Percentiles rank a stretch among this genome's conserved stretches.
Evolutionary conservation across 1,284 basidiomycete species (phyloP).

Genomic region (Puccinia triticina): DNA sequence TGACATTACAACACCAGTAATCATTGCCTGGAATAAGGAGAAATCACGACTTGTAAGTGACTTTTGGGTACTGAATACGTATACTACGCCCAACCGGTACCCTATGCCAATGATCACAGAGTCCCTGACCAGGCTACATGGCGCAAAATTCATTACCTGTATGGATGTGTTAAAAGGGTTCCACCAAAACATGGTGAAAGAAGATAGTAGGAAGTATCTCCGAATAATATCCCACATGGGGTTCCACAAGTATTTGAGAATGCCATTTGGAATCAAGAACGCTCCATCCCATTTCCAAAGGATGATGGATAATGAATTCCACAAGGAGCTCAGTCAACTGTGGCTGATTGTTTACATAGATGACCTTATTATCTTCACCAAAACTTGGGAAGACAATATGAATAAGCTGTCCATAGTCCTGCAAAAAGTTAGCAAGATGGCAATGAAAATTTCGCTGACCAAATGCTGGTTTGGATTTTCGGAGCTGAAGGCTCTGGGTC

Average conservation of each 20-base stretch:
- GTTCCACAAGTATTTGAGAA: not conserved
- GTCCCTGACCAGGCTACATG: not conserved
- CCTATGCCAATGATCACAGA: no score
- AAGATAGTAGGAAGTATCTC: not conserved
- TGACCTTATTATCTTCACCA: not conserved
- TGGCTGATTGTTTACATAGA: not conserved
- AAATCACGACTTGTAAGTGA: no score
- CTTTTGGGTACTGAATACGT: no score
- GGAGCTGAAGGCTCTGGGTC: slow-evolving; percentile 22
- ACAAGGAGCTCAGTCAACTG: not conserved
- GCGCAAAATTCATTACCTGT: not conserved
- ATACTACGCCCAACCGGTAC: no score
- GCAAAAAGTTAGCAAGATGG: not conserved
- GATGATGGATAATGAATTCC: not conserved
- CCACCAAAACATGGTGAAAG: not conserved
- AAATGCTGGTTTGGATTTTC: not conserved
- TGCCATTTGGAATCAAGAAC: slow-evolving; percentile 4
- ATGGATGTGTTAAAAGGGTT: slow-evolving; percentile 35
- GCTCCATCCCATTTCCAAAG: slow-evolving; percentile 8
- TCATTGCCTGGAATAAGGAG: not conserved
- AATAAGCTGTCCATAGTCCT: not conserved
- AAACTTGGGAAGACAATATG: not conserved
- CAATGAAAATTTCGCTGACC: not conserved
- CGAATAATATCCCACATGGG: not conserved
- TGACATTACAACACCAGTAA: slow-evolving; percentile 14